A percentile compares a stretch with the other conserved stretches of the same genome.
Evolutionary conservation across 2,329 filamentous ascomycete genomes (phyloP).

Genomic region (Coniochaeta sp.): DNA sequence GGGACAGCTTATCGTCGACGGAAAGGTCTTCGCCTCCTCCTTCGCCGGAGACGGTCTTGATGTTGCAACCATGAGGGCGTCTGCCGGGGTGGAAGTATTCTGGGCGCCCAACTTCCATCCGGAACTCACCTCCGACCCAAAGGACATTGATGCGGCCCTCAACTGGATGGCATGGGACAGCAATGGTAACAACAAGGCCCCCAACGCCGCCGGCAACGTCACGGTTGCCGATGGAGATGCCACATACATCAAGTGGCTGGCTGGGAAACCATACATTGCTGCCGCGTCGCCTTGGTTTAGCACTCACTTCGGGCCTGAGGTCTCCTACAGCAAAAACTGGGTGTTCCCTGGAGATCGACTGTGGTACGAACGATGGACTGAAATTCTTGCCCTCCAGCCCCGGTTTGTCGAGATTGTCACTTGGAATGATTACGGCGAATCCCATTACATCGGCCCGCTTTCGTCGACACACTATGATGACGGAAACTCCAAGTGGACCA

Average conservation of each 20-base stretch:
- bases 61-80: constrained; percentile 28
- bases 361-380: constrained; percentile 52
- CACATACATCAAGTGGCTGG: constrained; percentile 24
- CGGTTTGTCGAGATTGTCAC: constrained; percentile 24
- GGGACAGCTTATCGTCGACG: constrained; percentile 40
- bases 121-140: constrained; percentile 24
- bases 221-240: constrained; percentile 31
- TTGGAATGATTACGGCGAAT: constrained; percentile 47
- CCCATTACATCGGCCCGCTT: constrained; percentile 44
- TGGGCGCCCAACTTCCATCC: constrained; percentile 44
- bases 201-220: constrained; percentile 26
- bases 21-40: constrained; percentile 44
- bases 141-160: constrained; percentile 34
- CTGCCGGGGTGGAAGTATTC: constrained; percentile 35
- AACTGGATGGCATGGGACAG: constrained; percentile 39
- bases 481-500: constrained; percentile 25
- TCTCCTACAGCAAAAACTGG: constrained; percentile 53
- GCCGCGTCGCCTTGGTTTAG: constrained; percentile 53
- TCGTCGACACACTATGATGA: constrained; percentile 25
- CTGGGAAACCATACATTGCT: constrained; percentile 40
- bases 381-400: constrained; percentile 29
- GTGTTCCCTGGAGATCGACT: constrained; percentile 51
- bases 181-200: constrained; percentile 40
- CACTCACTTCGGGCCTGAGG: constrained; percentile 48
- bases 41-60: constrained; percentile 42